These are phyloP conservation scores for Pseudoturritis turrita DNA, from an alignment of 345 rosid species.

Conservation along the genomic window DNA sequence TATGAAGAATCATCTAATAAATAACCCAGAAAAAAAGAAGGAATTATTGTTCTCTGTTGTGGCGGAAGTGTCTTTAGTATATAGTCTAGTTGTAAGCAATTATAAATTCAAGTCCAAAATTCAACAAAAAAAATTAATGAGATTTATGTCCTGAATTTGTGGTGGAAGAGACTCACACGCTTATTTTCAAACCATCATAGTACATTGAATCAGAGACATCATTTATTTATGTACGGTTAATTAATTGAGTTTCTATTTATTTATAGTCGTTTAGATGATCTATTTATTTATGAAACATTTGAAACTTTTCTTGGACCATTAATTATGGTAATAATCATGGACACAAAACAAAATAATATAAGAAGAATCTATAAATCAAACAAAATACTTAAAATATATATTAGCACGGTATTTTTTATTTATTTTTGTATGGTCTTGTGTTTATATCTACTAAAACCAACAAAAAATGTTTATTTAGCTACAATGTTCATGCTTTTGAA, in stretches of 20 bases:
- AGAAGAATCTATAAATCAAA: too few relatives aligned
- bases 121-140: not conserved
- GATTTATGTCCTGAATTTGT: slow-evolving; percentile 19
- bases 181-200: slow-evolving; percentile 3
- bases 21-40: not conserved
- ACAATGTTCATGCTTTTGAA: not conserved
- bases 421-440: too few relatives aligned
- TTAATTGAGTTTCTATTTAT: not conserved
- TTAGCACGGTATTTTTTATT: too few relatives aligned
- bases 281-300: not conserved
- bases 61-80: not conserved
- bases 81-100: not conserved
- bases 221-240: slow-evolving; percentile 16
- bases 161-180: slow-evolving; percentile 32
- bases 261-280: not conserved
- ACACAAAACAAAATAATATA: too few relatives aligned
- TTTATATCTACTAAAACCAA: too few relatives aligned
- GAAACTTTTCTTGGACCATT: too few relatives aligned
- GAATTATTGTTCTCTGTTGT: not conserved
- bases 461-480: too few relatives aligned
- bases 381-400: too few relatives aligned
- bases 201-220: slow-evolving; percentile 22
- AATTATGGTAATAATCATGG: too few relatives aligned
- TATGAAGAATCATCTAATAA: not conserved
- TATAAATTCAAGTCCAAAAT: not conserved